These are phyloP conservation scores for Fusarium sp. DNA, from an alignment of 2,329 filamentous ascomycete species.

Conservation along the genomic window DNA sequence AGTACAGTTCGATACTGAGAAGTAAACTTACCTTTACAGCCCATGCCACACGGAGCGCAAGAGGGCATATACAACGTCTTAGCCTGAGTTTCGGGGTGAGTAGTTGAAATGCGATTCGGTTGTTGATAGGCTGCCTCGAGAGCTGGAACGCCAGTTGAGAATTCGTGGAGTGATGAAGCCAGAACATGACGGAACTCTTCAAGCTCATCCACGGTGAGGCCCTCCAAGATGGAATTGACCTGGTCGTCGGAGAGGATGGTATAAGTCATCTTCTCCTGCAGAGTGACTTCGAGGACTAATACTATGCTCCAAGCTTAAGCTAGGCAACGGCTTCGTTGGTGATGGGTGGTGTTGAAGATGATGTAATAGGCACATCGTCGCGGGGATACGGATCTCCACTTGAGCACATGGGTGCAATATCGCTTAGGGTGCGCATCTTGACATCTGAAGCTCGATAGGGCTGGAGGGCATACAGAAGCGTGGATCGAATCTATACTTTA, in stretches of 20 bases:
- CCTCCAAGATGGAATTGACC: conserved; percentile 66
- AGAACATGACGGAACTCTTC: conserved; percentile 63
- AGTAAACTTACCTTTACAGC: conserved; percentile 70
- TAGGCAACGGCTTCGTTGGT: background rate
- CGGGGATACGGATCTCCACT: conserved; percentile 38
- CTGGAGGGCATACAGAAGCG: background rate
- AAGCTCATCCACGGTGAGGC: conserved; percentile 64
- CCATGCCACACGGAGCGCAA: conserved; percentile 71
- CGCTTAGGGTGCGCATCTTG: background rate
- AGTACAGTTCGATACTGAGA: background rate
- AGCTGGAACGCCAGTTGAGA: conserved; percentile 67
- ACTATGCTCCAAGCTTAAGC: background rate
- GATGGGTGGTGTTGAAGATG: conserved; percentile 30
- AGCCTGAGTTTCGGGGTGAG: conserved; percentile 61
- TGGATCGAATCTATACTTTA: background rate
- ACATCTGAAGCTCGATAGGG: background rate
- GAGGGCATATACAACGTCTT: conserved; percentile 83
- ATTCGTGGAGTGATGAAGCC: conserved; percentile 68
- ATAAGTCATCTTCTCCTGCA: conserved; percentile 61
- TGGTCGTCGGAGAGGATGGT: conserved; percentile 70
- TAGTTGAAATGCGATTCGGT: conserved; percentile 64
- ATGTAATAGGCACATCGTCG: conserved; percentile 36
- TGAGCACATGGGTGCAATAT: conserved; percentile 28
- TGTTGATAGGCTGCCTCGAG: conserved; percentile 64
- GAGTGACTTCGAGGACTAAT: background rate